Base-by-base conservation (phyloP, 305 asterid genomes). In the Fraxinus velutina region DNA sequence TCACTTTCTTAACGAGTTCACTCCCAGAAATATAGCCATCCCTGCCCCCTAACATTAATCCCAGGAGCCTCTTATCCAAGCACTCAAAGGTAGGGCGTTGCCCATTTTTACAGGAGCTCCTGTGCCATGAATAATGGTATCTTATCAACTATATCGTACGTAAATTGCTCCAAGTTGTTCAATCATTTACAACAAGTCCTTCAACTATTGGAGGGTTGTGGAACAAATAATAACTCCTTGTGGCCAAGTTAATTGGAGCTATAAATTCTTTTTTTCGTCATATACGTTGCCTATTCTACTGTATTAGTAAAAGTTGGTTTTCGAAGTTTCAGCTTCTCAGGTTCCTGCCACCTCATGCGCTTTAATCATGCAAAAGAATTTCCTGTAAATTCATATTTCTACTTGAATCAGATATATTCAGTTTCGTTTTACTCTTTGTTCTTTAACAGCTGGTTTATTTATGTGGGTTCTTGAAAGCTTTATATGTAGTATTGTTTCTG, bases 1-100 rank as follows among this genome's bases (percentile, higher is more conserved):
- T 22, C 33, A 30, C 75, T 22, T 66, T 24, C 72, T 27, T 68
- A 30, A 32, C 19, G 4, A 70, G 75, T 30, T 12, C 42, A 6
- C 22, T 70, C 75, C 75, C 39, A 60, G 22, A 70, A 27, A 70
- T 70, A 70, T 70, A 15, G 75, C 42, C 75, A 70, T 29, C 75
- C 75, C 42, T 29, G 12, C 42, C 75, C 37, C 42, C 21, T 30
- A 34, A 15, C 5, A 32, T 70, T 70, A 70, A 30, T 21, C 75
- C 44, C 12, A 32, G 12, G 22, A 30, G 42, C 22, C 75, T 30
- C 75, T 15, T 70, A 5, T 30, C 44, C 73, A 70, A 30, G 37
- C 37, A 70, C 39, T 29, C 39, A 68, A 68, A 12, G 39, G 42
- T 32, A 15, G 76, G 75, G 10, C 22, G 37, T 71, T 32, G 22